Base-by-base conservation (phyloP, 1,284 basidiomycete genomes). In the Leucoagaricus sp. region DNA sequence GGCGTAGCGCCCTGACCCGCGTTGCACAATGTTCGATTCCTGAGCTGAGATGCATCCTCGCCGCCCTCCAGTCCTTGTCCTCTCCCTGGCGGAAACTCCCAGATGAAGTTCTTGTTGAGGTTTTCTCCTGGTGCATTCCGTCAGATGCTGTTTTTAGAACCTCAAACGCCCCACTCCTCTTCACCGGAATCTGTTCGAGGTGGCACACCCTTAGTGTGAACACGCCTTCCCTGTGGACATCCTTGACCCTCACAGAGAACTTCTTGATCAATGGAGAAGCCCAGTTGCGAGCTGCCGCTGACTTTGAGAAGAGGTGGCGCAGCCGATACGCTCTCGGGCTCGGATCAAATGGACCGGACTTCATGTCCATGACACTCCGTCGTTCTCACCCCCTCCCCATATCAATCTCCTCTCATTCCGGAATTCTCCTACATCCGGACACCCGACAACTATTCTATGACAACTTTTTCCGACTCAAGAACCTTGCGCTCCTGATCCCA, bases 81-180 rank as follows among this genome's bases (percentile, higher is more conserved):
- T 50, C 61, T 4, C 61, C 61, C 3, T 58, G 58, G 45, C 44
- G 57, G 17, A 57, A 46, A 23, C 60, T 64, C 25, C 61, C 61
- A 15, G 19, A 58, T 3, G 63, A 64, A 28, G 34, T 63, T n/a
- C 47, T 58, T 17, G 40, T 26, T 12, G 51, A 58, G 15, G 58
- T 63, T 29, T 64, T 64, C 47, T 26, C 40, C 33, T 38, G 42
- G 23, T 63, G 60, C 25, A 42, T 59, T 19, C 59, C 56, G 23
- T 47, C 40, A n/a, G 42, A 38, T 25, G 48, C 48, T 41, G 54
- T 59, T 38, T 12, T 49, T 33, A 54, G 47, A 29, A 40, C 54
- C 31, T 49, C 33, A 3, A 28, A 58, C 12, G 60, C 55, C 2
- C 60, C 61, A 12, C 42, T 64, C 19, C 52, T 63, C 19, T 49